Evolutionary conservation across 345 rosid species (phyloP).

Genomic region (Pistacia integerrima): DNA sequence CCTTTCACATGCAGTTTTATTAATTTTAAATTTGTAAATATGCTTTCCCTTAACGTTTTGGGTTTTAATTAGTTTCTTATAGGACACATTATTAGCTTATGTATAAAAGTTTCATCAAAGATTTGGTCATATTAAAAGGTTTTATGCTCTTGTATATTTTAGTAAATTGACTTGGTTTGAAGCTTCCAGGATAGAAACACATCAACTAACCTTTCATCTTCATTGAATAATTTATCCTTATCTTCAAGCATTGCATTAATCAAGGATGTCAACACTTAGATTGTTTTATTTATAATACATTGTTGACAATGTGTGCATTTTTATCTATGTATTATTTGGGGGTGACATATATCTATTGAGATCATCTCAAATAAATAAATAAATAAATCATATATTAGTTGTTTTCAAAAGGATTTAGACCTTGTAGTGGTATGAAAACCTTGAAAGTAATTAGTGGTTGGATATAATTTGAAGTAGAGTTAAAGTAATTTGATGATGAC

Average conservation of each 20-base stretch:
- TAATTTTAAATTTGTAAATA: no score
- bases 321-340: no score
- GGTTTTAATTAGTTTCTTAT: background rate
- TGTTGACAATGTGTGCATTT: no score
- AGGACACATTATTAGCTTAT: no score
- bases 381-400: background rate
- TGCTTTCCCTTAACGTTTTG: no score
- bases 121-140: background rate
- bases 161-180: background rate
- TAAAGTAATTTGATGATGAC: background rate
- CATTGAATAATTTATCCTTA: no score
- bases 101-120: background rate
- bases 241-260: no score
- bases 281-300: no score
- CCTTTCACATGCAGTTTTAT: no score
- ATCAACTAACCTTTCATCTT: background rate
- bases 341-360: no score
- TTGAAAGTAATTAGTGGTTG: background rate
- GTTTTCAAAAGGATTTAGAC: background rate
- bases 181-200: background rate
- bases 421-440: background rate
- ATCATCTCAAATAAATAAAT: no score
- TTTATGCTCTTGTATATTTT: background rate
- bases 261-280: no score
- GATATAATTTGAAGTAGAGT: background rate